Percentiles rank a stretch among this genome's conserved stretches.
phyloP scores from a whole-genome alignment of 495 filamentous ascomycete species.

The Penicillium paradoxum region DNA sequence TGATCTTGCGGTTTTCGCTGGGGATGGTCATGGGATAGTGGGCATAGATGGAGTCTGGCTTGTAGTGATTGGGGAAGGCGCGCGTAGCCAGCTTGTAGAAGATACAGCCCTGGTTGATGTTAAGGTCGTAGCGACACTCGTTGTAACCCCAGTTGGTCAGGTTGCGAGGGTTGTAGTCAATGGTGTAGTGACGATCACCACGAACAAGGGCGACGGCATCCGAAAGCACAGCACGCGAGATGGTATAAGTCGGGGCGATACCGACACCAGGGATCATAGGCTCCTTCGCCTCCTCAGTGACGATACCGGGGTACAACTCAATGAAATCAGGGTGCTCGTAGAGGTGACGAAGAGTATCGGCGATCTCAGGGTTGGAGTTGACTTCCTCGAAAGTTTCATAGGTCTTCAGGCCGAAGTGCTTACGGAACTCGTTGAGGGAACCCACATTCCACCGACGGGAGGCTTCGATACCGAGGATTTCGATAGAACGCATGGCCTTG shows the following conservation, averaged over 20 bases:
- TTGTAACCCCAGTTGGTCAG: constrained; percentile 78
- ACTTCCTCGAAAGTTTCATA: constrained; percentile 60
- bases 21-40: constrained; percentile 83
- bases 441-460: constrained; percentile 56
- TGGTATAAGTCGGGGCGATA: constrained; percentile 55
- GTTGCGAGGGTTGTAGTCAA: constrained; percentile 67
- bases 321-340: constrained; percentile 60
- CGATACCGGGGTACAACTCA: constrained; percentile 60
- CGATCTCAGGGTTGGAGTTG: constrained; percentile 54
- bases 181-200: constrained; percentile 50
- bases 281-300: constrained; percentile 50
- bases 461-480: constrained; percentile 59
- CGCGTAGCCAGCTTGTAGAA: constrained; percentile 79
- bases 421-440: constrained; percentile 60
- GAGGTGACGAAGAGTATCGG: constrained; percentile 47
- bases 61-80: constrained; percentile 78
- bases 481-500: constrained; percentile 51
- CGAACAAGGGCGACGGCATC: constrained; percentile 53
- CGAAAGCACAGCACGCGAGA: constrained; percentile 49
- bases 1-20: constrained; percentile 66
- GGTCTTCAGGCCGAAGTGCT: constrained; percentile 53
- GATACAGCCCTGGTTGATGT: constrained; percentile 74
- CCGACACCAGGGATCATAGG: constrained; percentile 52
- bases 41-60: constrained; percentile 76
- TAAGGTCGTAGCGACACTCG: constrained; percentile 66